Evolutionary conservation across 768 basidiomycete genomes (phyloP), one percentile per base, ranked within the genome.

Genomic region (Russula dissimulans): DNA sequence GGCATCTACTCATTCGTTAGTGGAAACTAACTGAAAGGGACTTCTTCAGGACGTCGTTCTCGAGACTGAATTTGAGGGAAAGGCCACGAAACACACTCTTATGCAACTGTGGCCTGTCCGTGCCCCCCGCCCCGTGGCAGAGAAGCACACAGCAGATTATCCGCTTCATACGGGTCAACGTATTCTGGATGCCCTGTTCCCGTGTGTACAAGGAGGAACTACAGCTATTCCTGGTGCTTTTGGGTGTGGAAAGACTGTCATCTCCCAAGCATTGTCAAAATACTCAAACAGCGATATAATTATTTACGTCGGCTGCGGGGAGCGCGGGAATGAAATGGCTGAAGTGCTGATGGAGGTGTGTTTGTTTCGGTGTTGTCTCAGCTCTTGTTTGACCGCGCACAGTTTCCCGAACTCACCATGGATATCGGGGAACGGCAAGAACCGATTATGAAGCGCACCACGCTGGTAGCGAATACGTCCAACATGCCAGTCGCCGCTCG

Each of bases 401-500:
- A 78, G 86, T 91, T 90, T 86, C 97, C 97, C 47, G 77, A 91
- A 73, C 79, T 99, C 34, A 91, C 89, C 2, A 90, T 97, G 87
- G 93, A 97, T 53, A 77, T 95, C 56, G 87, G 82, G 26, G 85
- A 89, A 65, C 91, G 93, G 53, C 86, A 95, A 81, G 97, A 99
- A 73, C 97, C 97, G 38, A 98, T 99, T 79, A 99, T 99, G 97
- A 99, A 99, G 76, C 95, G 97, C 61, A 99, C 97, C 0, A 92
- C 95, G 14, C 84, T 99, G 26, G 95, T 99, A 62, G 97, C 97
- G 66, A 99, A 99, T 73, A 99, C 97, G 3, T 99, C 97, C 51
- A 98, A 98, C 78, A 99, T 99, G 97, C 97, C 97, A 67, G 97
- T 99, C 67, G 97, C 97, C 46, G 97, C 97, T 46, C 91, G 97